These are phyloP conservation scores for Conticribra weissflogii DNA, from an alignment of 108 stramenopile species.

Conservation along the genomic window DNA sequence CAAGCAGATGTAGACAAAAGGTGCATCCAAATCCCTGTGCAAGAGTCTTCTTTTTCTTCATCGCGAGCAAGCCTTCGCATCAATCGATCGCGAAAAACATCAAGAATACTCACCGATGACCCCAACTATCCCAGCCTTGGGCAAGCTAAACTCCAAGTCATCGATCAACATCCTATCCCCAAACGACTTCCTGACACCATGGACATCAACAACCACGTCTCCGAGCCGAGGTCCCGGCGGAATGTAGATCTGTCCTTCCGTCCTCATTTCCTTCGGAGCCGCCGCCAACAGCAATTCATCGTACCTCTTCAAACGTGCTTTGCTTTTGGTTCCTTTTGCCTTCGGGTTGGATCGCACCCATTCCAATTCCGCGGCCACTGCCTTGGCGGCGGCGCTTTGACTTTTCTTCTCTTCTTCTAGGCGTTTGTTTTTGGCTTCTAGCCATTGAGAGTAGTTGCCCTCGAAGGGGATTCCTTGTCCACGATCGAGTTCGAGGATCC, in stretches of 20 bases:
- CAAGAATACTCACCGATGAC: conserved; percentile 74
- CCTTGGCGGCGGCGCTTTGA: conserved; percentile 79
- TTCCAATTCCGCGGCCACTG: conserved; percentile 85
- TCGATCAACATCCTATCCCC: conserved; percentile 86
- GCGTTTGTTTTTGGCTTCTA: conserved; percentile 89
- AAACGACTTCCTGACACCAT: conserved; percentile 74
- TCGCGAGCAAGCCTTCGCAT: not conserved
- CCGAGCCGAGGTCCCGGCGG: conserved; percentile 94
- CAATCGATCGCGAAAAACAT: not conserved
- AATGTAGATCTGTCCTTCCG: conserved; percentile 91
- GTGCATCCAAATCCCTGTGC: conserved; percentile 2
- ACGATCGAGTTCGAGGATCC: conserved; percentile 96
- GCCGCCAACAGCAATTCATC: conserved; percentile 87
- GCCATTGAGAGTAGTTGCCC: conserved; percentile 95
- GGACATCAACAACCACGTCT: conserved; percentile 83
- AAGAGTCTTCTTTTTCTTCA: conserved; percentile 2
- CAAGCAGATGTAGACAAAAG: not conserved
- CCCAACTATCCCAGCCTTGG: conserved; percentile 91
- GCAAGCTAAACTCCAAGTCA: conserved; percentile 84
- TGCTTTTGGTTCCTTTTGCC: conserved; percentile 89
- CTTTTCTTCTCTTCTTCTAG: conserved; percentile 86
- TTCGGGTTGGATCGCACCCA: conserved; percentile 92
- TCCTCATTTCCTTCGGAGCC: conserved; percentile 73
- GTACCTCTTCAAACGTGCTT: conserved; percentile 90
- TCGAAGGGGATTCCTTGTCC: conserved; percentile 93